Conservation (phyloP, 345 rosid species). For the Cardamine occulta region DNA sequence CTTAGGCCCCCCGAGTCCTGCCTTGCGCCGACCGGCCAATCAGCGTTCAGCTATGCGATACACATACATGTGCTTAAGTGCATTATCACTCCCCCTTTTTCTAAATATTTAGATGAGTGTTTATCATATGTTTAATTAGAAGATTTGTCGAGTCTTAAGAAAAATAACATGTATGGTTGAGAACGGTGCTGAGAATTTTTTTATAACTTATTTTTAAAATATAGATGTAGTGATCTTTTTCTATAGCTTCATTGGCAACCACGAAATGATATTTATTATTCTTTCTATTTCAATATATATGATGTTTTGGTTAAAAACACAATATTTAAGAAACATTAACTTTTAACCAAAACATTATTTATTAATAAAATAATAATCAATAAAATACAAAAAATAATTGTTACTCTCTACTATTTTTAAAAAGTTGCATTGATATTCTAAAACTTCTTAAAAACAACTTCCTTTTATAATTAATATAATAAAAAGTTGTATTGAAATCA, state of each 20-base stretch:
- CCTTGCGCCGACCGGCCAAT: constrained; percentile 48
- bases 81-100: neutral
- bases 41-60: constrained; percentile 23
- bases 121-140: constrained; percentile 30
- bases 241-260: neutral
- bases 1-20: neutral
- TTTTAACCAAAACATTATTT: too few species aligned
- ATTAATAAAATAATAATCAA: too few species aligned
- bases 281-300: too few species aligned
- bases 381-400: too few species aligned
- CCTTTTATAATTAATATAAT: too few species aligned
- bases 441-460: too few species aligned
- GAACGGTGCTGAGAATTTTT: neutral
- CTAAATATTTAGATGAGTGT: neutral
- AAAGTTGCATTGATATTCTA: too few species aligned
- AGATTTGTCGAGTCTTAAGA: neutral
- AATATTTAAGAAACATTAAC: too few species aligned
- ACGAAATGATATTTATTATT: neutral
- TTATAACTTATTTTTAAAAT: neutral
- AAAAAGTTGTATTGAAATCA: too few species aligned
- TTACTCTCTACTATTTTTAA: too few species aligned
- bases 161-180: constrained; percentile 16
- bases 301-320: too few species aligned
- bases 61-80: constrained; percentile 21
- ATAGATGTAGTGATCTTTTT: neutral